Conservation (phyloP, 2,329 filamentous ascomycete genomes). For the Fusarium verticillioides region DNA sequence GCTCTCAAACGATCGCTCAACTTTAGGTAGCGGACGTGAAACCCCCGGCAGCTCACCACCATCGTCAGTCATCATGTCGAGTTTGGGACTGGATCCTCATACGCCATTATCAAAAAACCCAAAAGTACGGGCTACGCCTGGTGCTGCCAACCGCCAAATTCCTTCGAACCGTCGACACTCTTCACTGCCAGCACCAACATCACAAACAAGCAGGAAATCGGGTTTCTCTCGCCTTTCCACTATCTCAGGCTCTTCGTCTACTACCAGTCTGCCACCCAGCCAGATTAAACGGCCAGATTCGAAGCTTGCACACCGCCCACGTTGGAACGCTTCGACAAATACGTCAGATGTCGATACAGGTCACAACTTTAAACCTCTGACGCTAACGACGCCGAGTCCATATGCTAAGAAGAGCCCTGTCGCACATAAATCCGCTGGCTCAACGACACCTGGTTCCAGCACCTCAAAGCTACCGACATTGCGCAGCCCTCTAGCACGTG, state of each 20-base stretch:
- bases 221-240: constrained; percentile 59
- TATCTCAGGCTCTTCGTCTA: constrained; percentile 59
- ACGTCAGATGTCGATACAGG: constrained; percentile 71
- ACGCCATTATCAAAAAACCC: constrained; percentile 57
- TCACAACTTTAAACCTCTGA: constrained; percentile 74
- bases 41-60: constrained; percentile 76
- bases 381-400: constrained; percentile 68
- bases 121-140: constrained; percentile 61
- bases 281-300: constrained; percentile 58
- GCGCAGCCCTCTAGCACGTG: constrained; percentile 60
- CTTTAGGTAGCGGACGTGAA: constrained; percentile 74
- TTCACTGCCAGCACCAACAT: constrained; percentile 59
- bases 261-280: constrained; percentile 55
- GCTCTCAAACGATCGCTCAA: constrained; percentile 82
- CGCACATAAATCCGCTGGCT: constrained; percentile 55
- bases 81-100: constrained; percentile 60
- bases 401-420: constrained; percentile 60
- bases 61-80: constrained; percentile 70
- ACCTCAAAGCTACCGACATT: constrained; percentile 61
- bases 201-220: constrained; percentile 55
- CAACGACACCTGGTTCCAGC: constrained; percentile 55
- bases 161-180: constrained; percentile 59
- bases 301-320: constrained; percentile 68
- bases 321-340: constrained; percentile 78
- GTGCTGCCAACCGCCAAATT: constrained; percentile 58